Evolutionary conservation across 371 early-diverging fungal genomes (phyloP).

Genomic region (Conidiobolus coronatus): DNA sequence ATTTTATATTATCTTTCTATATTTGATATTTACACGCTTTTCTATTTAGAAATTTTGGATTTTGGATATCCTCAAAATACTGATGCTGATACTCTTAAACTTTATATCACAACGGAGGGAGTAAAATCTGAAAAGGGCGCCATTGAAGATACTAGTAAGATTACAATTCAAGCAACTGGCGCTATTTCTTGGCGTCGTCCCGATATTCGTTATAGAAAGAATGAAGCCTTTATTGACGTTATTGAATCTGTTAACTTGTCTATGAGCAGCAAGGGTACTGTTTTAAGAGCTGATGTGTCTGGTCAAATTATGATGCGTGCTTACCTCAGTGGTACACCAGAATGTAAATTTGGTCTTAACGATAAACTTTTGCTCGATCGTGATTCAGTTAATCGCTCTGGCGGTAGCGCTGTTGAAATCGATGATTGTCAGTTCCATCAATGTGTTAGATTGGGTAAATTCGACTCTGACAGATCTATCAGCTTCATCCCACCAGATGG

Average conservation of each 20-base stretch:
- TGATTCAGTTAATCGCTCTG: slow-evolving; percentile 18
- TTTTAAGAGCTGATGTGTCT: slow-evolving; percentile 51
- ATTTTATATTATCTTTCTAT: background rate
- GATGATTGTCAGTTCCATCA: slow-evolving; percentile 87
- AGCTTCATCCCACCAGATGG: slow-evolving; percentile 81
- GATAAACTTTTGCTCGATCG: slow-evolving; percentile 58
- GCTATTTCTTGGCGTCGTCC: slow-evolving; percentile 72
- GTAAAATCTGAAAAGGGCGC: slow-evolving; percentile 54
- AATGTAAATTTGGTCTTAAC: slow-evolving; percentile 62
- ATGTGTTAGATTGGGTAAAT: slow-evolving; percentile 64
- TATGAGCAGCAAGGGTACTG: slow-evolving; percentile 55
- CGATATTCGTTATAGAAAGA: slow-evolving; percentile 74
- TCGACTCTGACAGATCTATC: slow-evolving; percentile 61
- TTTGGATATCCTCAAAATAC: slow-evolving; percentile 83
- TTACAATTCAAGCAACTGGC: slow-evolving; percentile 79
- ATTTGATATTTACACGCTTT: too few species aligned
- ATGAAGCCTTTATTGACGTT: slow-evolving; percentile 78
- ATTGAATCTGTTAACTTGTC: slow-evolving; percentile 70
- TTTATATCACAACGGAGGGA: slow-evolving; percentile 73
- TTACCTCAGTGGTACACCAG: slow-evolving; percentile 50
- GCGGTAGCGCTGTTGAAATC: slow-evolving; percentile 46
- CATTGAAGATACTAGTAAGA: slow-evolving; percentile 44
- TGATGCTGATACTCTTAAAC: slow-evolving; percentile 65
- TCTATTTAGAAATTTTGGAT: slow-evolving; percentile 52
- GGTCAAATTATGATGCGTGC: slow-evolving; percentile 60